Base-by-base conservation (phyloP, 2,329 filamentous ascomycete genomes). In the Exophiala lecanii-corni region DNA sequence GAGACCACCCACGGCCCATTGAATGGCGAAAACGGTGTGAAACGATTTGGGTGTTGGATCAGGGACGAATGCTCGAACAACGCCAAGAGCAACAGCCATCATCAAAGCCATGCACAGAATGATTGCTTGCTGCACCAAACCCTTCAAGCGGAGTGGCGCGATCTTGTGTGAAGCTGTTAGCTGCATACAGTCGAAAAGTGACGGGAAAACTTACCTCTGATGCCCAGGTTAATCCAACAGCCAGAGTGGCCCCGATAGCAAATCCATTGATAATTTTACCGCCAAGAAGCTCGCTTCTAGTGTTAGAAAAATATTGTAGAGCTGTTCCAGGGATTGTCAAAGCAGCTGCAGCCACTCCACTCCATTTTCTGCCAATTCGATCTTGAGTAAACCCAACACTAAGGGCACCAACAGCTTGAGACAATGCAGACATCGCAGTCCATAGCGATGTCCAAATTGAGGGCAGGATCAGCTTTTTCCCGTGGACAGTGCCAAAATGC, bases 371-470 rank as follows among this genome's bases (percentile, higher is more conserved):
- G 17, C 30, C 30, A 5, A 32, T 13, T 32, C 30, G n/a, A 13
- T 32, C 30, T 13, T 12, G 12, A 13, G 17, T 16, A 13, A 32
- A 5, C 12, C 30, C 30, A 13, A 32, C 17, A 16, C n/a, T 32
- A 13, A 32, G n/a, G 5, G 30, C 30, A 6, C 30, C 30, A 13
- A 32, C 17, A 7, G 30, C 30, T 32, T 32, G 30, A 13, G 12
- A 32, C n/a, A 32, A 13, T 7, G 12, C 30, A 13, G 5, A 32
- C 30, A 32, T 32, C 5, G 30, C 30, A 5, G 30, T 32, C 30
- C 30, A 32, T 13, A 32, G 17, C n/a, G 30, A 32, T 5, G 30
- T 32, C 30, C 30, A 32, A 16, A 32, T 32, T 12, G 30, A 32
- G n/a, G 30, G 30, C 6, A 32, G 30, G n/a, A 6, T 13, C n/a